Evolutionary conservation across 108 stramenopile genomes (phyloP).

Genomic region (Nitzschia inconspicua): DNA sequence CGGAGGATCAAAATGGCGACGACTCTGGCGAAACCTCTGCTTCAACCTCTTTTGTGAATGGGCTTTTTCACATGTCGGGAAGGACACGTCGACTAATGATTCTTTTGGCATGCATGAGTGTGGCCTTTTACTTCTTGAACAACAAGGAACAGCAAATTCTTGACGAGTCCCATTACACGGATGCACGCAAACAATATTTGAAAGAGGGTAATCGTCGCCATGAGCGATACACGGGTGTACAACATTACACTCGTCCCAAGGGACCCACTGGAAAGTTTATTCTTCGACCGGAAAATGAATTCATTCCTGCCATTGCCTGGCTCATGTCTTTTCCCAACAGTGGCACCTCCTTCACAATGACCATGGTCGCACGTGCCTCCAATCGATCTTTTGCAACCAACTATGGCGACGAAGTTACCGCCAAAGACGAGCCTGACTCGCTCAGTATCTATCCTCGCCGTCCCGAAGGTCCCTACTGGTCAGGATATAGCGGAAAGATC

Average conservation of each 20-base stretch:
- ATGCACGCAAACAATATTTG: conserved; percentile 4
- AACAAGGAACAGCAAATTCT: neutral
- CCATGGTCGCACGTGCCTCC: conserved; percentile 13
- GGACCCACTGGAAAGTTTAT: conserved; percentile 6
- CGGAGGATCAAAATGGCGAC: too few species aligned
- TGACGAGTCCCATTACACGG: neutral
- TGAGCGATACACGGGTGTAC: neutral
- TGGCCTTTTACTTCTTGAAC: neutral
- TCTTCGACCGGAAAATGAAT: conserved; percentile 20
- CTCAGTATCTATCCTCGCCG: conserved; percentile 32
- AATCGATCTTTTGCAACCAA: conserved; percentile 36
- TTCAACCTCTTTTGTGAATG: too few species aligned
- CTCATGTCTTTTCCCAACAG: conserved; percentile 60
- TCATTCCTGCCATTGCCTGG: conserved; percentile 45
- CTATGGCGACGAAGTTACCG: conserved; percentile 29
- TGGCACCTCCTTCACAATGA: conserved; percentile 51
- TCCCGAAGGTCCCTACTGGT: conserved; percentile 52
- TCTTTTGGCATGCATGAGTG: neutral
- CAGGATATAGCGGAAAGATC: conserved; percentile 27
- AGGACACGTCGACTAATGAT: neutral
- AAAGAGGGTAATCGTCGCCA: neutral
- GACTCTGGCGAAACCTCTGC: too few species aligned
- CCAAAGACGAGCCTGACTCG: conserved; percentile 21
- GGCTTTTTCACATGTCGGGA: too few species aligned
- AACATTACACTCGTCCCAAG: neutral